Evolutionary conservation across 805 yeast genomes (phyloP).

Genomic region (Komagataella mondaviorum): DNA sequence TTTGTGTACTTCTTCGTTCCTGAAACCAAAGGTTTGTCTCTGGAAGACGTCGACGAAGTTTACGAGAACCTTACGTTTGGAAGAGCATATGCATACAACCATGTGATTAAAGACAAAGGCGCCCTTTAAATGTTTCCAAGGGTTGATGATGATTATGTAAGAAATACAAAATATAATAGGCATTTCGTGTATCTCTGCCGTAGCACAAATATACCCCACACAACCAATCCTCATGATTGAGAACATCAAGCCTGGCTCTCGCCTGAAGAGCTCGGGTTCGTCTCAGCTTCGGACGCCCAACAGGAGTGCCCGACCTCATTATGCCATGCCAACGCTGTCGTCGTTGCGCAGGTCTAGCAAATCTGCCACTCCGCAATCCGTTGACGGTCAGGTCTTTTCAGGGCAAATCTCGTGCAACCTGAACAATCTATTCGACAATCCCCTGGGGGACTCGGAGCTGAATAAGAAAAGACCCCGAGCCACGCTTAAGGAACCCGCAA

Average conservation of each 20-base stretch:
- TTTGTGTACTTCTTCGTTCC: constrained; percentile 43
- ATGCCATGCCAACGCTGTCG: neutral
- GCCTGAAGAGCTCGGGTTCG: neutral
- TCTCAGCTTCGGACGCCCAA: neutral
- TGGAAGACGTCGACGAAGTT: constrained; percentile 56
- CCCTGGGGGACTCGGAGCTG: neutral
- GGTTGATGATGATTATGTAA: neutral
- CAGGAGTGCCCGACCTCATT: neutral
- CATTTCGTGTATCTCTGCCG: neutral
- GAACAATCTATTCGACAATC: neutral
- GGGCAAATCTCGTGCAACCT: neutral
- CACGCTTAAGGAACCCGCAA: neutral
- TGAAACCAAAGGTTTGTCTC: constrained; percentile 54
- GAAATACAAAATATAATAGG: neutral
- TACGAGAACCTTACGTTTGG: constrained; percentile 14
- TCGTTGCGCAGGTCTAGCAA: neutral
- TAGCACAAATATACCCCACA: neutral
- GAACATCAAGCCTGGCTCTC: neutral
- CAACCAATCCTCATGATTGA: neutral
- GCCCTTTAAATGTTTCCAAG: neutral
- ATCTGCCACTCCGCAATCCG: neutral
- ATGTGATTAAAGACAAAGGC: neutral
- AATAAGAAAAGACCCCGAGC: neutral
- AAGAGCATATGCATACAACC: neutral
- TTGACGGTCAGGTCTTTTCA: neutral